phyloP scores from a whole-genome alignment of 345 rosid species.

The Eucalyptus sp. region DNA sequence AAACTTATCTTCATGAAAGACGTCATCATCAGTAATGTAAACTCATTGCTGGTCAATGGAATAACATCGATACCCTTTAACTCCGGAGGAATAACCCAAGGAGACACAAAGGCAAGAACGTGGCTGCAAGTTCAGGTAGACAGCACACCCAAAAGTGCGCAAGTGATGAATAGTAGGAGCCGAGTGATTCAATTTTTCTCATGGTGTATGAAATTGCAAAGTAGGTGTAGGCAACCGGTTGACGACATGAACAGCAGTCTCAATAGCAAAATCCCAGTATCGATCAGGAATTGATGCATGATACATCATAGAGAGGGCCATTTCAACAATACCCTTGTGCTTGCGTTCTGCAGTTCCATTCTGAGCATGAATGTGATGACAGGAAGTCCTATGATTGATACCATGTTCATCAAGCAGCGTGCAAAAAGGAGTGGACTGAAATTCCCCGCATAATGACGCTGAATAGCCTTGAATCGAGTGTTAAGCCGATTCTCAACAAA shows the following conservation, averaged over 20 bases:
- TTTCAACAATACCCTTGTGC: not conserved
- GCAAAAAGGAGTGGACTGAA: not conserved
- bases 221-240: not conserved
- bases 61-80: not conserved
- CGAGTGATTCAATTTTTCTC: not conserved
- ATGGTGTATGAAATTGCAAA: not conserved
- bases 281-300: accelerated
- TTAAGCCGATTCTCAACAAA: not conserved
- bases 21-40: not conserved
- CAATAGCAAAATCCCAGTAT: not conserved
- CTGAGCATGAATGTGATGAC: not conserved
- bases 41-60: not conserved
- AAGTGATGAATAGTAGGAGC: not conserved
- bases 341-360: not conserved
- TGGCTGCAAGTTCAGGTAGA: not conserved
- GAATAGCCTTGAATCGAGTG: not conserved
- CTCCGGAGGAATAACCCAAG: not conserved
- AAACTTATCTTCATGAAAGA: not conserved
- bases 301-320: not conserved
- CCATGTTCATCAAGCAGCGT: not conserved
- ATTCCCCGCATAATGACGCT: not conserved
- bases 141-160: not conserved
- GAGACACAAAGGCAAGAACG: not conserved
- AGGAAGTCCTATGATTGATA: not conserved
- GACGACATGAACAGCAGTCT: not conserved